Conservation (phyloP, 495 filamentous ascomycete species). For the Glonium stellatum region DNA sequence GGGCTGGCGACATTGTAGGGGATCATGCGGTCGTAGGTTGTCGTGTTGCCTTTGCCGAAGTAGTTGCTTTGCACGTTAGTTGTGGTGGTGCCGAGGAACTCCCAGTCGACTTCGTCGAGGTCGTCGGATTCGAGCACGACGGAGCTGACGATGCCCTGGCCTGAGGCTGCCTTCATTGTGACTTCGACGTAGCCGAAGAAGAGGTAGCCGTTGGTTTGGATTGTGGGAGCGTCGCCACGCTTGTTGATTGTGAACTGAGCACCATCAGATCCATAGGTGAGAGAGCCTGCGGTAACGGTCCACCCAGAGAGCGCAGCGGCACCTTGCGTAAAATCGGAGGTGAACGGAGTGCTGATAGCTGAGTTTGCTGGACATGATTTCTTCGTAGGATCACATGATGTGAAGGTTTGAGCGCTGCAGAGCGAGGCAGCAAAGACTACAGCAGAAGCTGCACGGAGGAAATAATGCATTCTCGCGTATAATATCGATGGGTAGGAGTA, state of each 20-base stretch:
- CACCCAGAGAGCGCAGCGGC: conserved; percentile 48
- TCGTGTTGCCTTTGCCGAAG: conserved; percentile 75
- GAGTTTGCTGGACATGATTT: conserved; percentile 56
- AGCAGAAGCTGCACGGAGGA: background rate
- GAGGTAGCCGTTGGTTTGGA: conserved; percentile 67
- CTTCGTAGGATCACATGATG: conserved; percentile 61
- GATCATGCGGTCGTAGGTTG: conserved; percentile 55
- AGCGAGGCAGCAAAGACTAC: conserved; percentile 22
- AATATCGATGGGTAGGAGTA: conserved; percentile 1
- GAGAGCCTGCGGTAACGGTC: conserved; percentile 52
- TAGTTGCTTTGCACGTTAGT: conserved; percentile 69
- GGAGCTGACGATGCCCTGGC: conserved; percentile 72
- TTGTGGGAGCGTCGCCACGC: conserved; percentile 65
- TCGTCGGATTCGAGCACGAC: conserved; percentile 78
- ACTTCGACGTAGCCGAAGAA: conserved; percentile 70
- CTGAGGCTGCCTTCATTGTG: conserved; percentile 62
- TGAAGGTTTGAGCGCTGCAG: conserved; percentile 53
- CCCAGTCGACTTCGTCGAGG: conserved; percentile 88
- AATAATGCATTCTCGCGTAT: conserved; percentile 16
- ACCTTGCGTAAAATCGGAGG: conserved; percentile 60
- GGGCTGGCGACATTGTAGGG: conserved; percentile 50
- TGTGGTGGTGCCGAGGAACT: conserved; percentile 46
- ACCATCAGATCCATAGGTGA: conserved; percentile 50
- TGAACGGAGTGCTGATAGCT: conserved; percentile 52
- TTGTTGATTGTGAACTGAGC: conserved; percentile 67